These are phyloP conservation scores for Dothideomycetes sp. DNA, from an alignment of 2,329 filamentous ascomycete genomes.

Conservation along the genomic window DNA sequence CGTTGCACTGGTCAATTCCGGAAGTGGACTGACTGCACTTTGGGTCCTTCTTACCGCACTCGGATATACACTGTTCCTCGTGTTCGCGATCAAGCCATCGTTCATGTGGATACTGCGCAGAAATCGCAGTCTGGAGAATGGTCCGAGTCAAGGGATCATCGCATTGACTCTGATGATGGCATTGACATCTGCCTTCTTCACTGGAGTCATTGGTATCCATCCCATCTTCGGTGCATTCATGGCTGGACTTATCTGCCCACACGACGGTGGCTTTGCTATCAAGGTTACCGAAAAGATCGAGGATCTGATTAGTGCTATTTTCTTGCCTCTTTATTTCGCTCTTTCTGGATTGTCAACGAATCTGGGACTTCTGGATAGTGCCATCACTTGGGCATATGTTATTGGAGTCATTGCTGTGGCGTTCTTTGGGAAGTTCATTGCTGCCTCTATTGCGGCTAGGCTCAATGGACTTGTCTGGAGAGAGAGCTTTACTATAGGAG, in stretches of 20 bases:
- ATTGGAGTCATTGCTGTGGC: constrained; percentile 71
- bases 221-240: constrained; percentile 92
- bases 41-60: constrained; percentile 69
- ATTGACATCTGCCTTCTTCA: constrained; percentile 74
- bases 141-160: constrained; percentile 76
- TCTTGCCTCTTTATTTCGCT: constrained; percentile 87
- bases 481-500: constrained; percentile 78
- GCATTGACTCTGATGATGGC: constrained; percentile 71
- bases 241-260: constrained; percentile 78
- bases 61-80: constrained; percentile 66
- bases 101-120: constrained; percentile 65
- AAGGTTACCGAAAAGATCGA: constrained; percentile 90
- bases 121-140: constrained; percentile 72
- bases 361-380: constrained; percentile 69
- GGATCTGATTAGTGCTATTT: constrained; percentile 73
- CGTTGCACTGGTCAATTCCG: constrained; percentile 84
- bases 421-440: constrained; percentile 74
- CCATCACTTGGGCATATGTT: constrained; percentile 83
- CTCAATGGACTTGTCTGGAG: constrained; percentile 74
- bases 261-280: constrained; percentile 81
- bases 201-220: constrained; percentile 82
- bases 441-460: constrained; percentile 68
- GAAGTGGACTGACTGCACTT: constrained; percentile 68
- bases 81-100: constrained; percentile 58
- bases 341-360: constrained; percentile 84